Evolutionary conservation across 805 yeast species (phyloP).

Genomic region (fission yeast (Schizosaccharomyces pombe)): ASM294v3 CU329670.1:2819001-2819500

Average conservation of each 20-base stretch:
- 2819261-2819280: slow-evolving; percentile 42
- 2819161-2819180: slow-evolving; percentile 37
- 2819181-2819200: slow-evolving; percentile 47
- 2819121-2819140: slow-evolving; percentile 89
- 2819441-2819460: slow-evolving; percentile 68
- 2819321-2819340: slow-evolving; percentile 16
- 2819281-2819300: slow-evolving; percentile 24
- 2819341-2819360: slow-evolving; percentile 47
- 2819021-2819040: slow-evolving; percentile 82
- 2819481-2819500: slow-evolving; percentile 52
- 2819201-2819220: slow-evolving; percentile 64
- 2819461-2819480: slow-evolving; percentile 78
- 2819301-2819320: slow-evolving; percentile 28
- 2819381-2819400: slow-evolving; percentile 59
- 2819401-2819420: slow-evolving; percentile 89
- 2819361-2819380: slow-evolving; percentile 43
- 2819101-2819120: slow-evolving; percentile 55
- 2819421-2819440: slow-evolving; percentile 75
- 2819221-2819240: slow-evolving; percentile 54
- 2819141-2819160: slow-evolving; percentile 44
- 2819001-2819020: slow-evolving; percentile 84
- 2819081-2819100: slow-evolving; percentile 32
- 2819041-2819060: slow-evolving; percentile 53
- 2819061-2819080: slow-evolving; percentile 18
- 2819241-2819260: slow-evolving; percentile 92